A percentile compares a stretch with the other conserved stretches of the same genome.
phyloP scores from a whole-genome alignment of 2,329 filamentous ascomycete species.

The Claviceps lovelessii region DNA sequence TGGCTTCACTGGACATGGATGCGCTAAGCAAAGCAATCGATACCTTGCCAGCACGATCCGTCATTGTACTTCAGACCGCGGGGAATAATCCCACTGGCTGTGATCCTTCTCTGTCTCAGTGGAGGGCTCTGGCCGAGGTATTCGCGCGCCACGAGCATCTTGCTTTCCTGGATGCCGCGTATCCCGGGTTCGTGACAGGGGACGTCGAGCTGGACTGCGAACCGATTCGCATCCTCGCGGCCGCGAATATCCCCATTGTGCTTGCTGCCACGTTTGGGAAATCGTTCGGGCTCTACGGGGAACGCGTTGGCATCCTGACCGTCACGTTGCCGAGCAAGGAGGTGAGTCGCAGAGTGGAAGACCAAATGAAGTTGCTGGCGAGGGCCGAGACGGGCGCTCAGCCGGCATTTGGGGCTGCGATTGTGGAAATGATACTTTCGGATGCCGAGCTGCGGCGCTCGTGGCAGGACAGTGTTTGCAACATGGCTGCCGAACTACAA shows the following conservation, averaged over 20 bases:
- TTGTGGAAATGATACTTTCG: not conserved
- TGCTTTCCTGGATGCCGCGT: not conserved
- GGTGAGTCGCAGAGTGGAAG: not conserved
- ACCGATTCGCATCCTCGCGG: not conserved
- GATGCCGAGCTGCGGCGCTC: not conserved
- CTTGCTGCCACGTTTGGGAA: not conserved
- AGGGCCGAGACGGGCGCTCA: not conserved
- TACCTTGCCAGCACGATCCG: not conserved
- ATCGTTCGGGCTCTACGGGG: not conserved
- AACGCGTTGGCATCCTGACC: not conserved
- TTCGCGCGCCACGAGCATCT: not conserved
- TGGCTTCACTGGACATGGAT: not conserved
- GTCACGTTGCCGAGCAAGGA: not conserved
- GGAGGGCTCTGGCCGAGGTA: not conserved
- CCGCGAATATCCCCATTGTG: not conserved
- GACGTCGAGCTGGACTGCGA: not conserved
- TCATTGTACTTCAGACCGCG: not conserved
- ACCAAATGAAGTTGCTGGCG: constrained; percentile 7
- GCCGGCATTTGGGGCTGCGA: not conserved
- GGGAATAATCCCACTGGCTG: not conserved
- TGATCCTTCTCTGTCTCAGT: not conserved
- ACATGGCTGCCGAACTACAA: not conserved
- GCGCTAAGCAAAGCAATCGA: not conserved
- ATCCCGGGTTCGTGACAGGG: not conserved
- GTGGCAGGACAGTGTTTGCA: not conserved